Base-by-base conservation (phyloP, 495 filamentous ascomycete species). In the Penicillium egyptiacum region DNA sequence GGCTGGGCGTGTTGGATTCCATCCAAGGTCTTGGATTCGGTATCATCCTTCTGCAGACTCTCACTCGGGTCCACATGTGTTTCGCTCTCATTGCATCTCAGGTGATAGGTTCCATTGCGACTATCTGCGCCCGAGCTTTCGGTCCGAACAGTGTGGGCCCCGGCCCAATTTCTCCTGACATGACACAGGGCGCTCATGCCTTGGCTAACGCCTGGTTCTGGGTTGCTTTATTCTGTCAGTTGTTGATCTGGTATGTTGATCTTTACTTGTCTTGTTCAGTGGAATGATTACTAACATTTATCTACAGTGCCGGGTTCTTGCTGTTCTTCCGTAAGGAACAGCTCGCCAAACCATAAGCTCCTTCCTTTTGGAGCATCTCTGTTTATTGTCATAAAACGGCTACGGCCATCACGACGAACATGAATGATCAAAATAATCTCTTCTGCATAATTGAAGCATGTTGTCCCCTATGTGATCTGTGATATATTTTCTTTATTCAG, bases 241-340 rank as follows among this genome's bases (percentile, higher is more conserved):
- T 86, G 37, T 68, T 83, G 7, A 80, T 90, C 54, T 87, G 83
- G 75, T 76, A 62, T 60, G 67, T 65, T 42, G 14, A 8, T 23
- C 44, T 9, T 14, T 43, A 11, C 14, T 54, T 20, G 8, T 0
- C 23, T 19, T 11, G 11, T 8, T 9, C n/a, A n/a, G 12, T n/a
- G 12, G 19, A 39, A 41, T 40, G n/a, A 45, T 17, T n/a, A 10
- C 58, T 61, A 61, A 61, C 41, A 39, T 41, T 3, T 44, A 20
- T 55, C 25, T 47, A 5, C 43, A 74, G 80, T 60, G 69, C 83
- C 44, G 86, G 86, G 0, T 89, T 86, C 73, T 78, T 86, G 44
- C 73, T 81, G 67, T 88, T 87, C 73, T 89, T 88, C 77, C 74
- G 85, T 39, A 88, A 86, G 75, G 85, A 87, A 69, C 85, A 88